Evolutionary conservation across 805 yeast species (phyloP).

Genomic region (Myxozyma neotropica): DNA sequence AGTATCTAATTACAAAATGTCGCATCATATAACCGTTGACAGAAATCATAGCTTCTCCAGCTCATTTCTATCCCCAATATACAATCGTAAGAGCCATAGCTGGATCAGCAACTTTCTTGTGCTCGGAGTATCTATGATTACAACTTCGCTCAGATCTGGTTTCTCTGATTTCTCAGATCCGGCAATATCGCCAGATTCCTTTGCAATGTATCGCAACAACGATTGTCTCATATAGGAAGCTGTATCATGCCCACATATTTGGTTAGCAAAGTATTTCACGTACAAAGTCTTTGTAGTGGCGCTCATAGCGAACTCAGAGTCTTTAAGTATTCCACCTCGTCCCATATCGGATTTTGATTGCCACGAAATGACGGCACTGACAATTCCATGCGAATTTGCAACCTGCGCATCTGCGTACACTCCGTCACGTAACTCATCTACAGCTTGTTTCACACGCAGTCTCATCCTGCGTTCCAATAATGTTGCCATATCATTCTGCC

Average conservation of each 20-base stretch:
- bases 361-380: slow-evolving; percentile 9
- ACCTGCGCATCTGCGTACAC: background rate
- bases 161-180: background rate
- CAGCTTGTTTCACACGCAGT: slow-evolving; percentile 1
- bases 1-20: no score
- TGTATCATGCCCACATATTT: slow-evolving; percentile 11
- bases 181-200: background rate
- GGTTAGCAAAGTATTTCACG: slow-evolving; percentile 3
- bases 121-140: background rate
- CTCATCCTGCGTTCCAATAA: slow-evolving; percentile 14
- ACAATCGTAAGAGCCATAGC: slow-evolving; percentile 17
- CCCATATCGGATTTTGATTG: background rate
- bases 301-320: slow-evolving; percentile 8
- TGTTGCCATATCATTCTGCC: slow-evolving; percentile 16
- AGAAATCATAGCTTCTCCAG: background rate
- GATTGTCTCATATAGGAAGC: background rate
- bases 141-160: background rate
- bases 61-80: slow-evolving; percentile 10
- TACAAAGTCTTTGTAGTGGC: background rate
- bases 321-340: background rate
- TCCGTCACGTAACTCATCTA: background rate
- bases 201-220: background rate
- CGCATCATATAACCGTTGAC: no score
- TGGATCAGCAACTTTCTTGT: slow-evolving; percentile 10
- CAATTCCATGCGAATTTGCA: slow-evolving; percentile 3